Conservation (phyloP, 257 asterid genomes). For the Mentha longifolia region DNA sequence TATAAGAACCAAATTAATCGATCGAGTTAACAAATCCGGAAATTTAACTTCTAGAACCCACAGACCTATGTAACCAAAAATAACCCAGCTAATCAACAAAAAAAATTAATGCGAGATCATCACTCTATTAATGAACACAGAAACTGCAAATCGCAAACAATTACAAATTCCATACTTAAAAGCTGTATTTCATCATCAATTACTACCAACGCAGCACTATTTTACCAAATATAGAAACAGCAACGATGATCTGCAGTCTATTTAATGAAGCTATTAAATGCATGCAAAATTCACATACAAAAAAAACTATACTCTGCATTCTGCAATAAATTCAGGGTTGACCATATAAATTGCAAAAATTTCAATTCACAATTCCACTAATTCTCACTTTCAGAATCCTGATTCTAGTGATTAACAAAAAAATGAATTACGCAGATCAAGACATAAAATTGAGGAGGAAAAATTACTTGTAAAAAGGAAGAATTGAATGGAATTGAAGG, state of each 20-base stretch:
- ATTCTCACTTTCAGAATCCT: conserved; percentile 25
- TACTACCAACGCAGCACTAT: conserved; percentile 29
- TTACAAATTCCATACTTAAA: conserved; percentile 9
- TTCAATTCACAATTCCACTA: conserved; percentile 27
- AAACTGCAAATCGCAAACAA: conserved; percentile 24
- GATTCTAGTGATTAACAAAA: conserved; percentile 20
- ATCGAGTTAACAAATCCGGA: conserved; percentile 21
- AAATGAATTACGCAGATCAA: conserved; percentile 26
- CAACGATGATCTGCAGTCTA: conserved; percentile 29
- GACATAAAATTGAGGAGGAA: not conserved
- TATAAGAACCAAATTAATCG: conserved; percentile 12
- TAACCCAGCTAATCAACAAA: conserved; percentile 4
- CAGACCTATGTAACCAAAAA: conserved; percentile 15
- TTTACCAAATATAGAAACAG: conserved; percentile 37
- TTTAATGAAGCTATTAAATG: conserved; percentile 46
- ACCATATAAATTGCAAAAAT: conserved; percentile 38
- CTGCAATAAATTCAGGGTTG: conserved; percentile 52
- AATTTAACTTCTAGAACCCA: conserved; percentile 26
- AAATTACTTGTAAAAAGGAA: conserved; percentile 35
- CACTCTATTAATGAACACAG: conserved; percentile 30
- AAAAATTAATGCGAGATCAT: conserved; percentile 8
- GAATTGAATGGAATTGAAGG: conserved; percentile 32
- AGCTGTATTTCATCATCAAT: conserved; percentile 26
- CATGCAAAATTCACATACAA: conserved; percentile 22
- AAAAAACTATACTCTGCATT: conserved; percentile 28